Conservation (phyloP, 179 eudicot species). For the Silene coronaria region DNA sequence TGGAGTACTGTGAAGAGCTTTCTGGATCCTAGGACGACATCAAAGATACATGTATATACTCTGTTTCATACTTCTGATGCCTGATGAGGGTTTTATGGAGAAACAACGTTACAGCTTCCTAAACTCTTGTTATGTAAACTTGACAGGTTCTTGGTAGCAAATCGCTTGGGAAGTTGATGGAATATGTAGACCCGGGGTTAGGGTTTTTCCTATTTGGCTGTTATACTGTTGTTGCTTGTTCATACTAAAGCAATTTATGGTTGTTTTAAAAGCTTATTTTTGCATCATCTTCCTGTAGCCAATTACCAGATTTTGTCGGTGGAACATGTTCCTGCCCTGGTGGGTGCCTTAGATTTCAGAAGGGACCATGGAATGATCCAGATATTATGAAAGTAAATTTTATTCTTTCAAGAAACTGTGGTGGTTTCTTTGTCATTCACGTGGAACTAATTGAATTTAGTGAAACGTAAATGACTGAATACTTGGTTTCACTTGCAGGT, state of each 20-base stretch:
- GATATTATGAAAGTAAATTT: slow-evolving; percentile 74
- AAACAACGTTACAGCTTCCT: slow-evolving; percentile 10
- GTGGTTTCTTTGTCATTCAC: slow-evolving; percentile 5
- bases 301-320: slow-evolving; percentile 89
- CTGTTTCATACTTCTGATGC: not conserved
- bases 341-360: slow-evolving; percentile 84
- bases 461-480: not conserved
- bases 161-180: slow-evolving; percentile 61
- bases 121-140: slow-evolving; percentile 14
- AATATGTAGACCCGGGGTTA: slow-evolving; percentile 71
- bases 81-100: slow-evolving; percentile 6
- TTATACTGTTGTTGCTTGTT: slow-evolving; percentile 11
- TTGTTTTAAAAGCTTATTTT: slow-evolving; percentile 22
- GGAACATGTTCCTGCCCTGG: slow-evolving; percentile 84
- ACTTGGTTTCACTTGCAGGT: slow-evolving; percentile 40
- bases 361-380: slow-evolving; percentile 95
- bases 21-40: slow-evolving; percentile 82
- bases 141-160: slow-evolving; percentile 81
- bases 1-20: slow-evolving; percentile 81
- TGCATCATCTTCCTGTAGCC: slow-evolving; percentile 47
- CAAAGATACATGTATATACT: slow-evolving; percentile 77
- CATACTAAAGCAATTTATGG: slow-evolving; percentile 2
- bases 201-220: slow-evolving; percentile 17
- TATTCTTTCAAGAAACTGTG: not conserved
- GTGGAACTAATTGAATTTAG: not conserved